Evolutionary conservation across 768 basidiomycete species (phyloP).

Genomic region (Gymnopilus junonius): DNA sequence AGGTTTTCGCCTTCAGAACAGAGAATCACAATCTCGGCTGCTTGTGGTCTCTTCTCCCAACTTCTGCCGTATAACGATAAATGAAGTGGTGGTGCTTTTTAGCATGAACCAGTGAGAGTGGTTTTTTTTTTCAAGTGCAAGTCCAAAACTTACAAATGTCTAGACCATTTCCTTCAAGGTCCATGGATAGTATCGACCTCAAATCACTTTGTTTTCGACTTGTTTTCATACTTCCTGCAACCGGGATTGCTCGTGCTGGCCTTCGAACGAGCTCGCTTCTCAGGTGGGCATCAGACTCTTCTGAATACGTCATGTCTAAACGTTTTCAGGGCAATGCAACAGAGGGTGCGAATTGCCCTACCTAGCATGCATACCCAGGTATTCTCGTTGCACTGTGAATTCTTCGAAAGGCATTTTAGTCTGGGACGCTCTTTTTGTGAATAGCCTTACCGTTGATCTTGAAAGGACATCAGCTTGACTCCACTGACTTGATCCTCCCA

Average conservation of each 20-base stretch:
- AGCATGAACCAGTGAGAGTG: neutral
- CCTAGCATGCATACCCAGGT: conserved; percentile 36
- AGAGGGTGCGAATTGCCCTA: conserved; percentile 11
- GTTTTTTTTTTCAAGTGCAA: neutral
- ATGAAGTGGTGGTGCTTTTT: conserved; percentile 1
- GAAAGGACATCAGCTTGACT: neutral
- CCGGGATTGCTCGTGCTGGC: neutral
- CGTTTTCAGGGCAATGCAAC: neutral
- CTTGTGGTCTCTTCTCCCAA: neutral
- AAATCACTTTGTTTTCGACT: neutral
- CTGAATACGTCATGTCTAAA: conserved; percentile 5
- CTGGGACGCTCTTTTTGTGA: neutral
- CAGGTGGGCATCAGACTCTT: neutral
- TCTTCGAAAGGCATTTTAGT: neutral
- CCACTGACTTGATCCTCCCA: conserved; percentile 5
- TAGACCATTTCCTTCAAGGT: neutral
- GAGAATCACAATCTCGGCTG: conserved; percentile 13
- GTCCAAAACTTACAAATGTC: neutral
- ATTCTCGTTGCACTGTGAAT: conserved; percentile 25
- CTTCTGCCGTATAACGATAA: conserved; percentile 10
- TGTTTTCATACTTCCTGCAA: neutral
- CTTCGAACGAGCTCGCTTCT: neutral
- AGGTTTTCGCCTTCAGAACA: conserved; percentile 19
- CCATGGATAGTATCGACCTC: neutral
- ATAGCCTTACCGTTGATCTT: conserved; percentile 1